Evolutionary conservation across 1,284 basidiomycete genomes (phyloP).

Genomic region (Microbotryum silenes-acaulis): DNA sequence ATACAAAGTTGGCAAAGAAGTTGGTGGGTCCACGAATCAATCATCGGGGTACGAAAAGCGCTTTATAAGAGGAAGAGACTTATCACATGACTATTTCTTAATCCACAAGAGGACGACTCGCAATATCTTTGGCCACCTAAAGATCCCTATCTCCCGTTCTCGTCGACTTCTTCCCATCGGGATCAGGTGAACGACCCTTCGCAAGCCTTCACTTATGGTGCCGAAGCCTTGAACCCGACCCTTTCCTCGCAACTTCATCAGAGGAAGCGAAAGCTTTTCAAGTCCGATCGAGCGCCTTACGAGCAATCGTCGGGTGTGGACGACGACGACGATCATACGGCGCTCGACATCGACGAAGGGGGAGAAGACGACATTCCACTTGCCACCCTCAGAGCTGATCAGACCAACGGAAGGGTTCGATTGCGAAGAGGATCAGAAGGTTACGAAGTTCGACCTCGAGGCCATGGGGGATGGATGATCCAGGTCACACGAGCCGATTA

Average conservation of each 20-base stretch:
- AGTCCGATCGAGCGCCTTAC: neutral
- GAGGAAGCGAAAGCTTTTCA: neutral
- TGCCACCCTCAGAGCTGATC: neutral
- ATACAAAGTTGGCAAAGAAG: slow-evolving; percentile 60
- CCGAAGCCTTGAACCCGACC: slow-evolving; percentile 42
- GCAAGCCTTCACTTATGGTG: slow-evolving; percentile 75
- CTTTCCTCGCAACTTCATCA: slow-evolving; percentile 1
- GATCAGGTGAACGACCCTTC: slow-evolving; percentile 42
- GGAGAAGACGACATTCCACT: slow-evolving; percentile 14
- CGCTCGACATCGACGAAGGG: neutral
- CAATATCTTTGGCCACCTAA: slow-evolving; percentile 49
- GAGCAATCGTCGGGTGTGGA: neutral
- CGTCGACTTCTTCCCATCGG: slow-evolving; percentile 16
- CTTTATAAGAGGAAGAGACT: slow-evolving; percentile 7
- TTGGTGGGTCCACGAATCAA: slow-evolving; percentile 61
- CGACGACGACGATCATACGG: neutral
- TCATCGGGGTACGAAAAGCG: slow-evolving; percentile 2
- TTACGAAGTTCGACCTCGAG: slow-evolving; percentile 22
- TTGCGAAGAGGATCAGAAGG: slow-evolving; percentile 30
- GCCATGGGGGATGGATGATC: no score
- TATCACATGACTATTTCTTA: slow-evolving; percentile 9
- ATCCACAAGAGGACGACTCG: slow-evolving; percentile 40
- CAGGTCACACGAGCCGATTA: no score
- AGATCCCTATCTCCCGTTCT: slow-evolving; percentile 40
- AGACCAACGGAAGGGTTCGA: slow-evolving; percentile 11